Percentiles rank a stretch among this genome's conserved stretches.
These are phyloP conservation scores for Pleoardoris graminearum DNA, from an alignment of 2,329 filamentous ascomycete species.

Conservation along the genomic window DNA sequence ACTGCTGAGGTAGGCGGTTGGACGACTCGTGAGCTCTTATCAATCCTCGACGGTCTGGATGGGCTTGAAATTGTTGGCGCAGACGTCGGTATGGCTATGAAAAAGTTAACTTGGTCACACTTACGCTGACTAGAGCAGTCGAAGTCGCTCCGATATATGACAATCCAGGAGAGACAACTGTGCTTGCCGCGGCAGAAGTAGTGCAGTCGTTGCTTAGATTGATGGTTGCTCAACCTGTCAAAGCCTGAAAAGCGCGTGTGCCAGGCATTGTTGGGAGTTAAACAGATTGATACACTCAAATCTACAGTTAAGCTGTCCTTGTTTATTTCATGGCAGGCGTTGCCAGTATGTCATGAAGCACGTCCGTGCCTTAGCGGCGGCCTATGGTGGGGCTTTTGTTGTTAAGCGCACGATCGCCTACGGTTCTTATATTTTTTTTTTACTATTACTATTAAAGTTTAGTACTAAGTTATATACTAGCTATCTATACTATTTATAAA, in stretches of 20 bases:
- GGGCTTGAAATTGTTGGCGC: conserved; percentile 62
- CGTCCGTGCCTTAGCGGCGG: no score
- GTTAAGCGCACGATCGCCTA: no score
- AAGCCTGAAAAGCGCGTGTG: background rate
- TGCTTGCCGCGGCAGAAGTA: conserved; percentile 59
- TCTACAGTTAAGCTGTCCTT: no score
- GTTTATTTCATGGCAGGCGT: no score
- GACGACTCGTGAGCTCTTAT: conserved; percentile 62
- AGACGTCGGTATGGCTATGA: conserved; percentile 53
- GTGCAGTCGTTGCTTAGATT: conserved; percentile 55
- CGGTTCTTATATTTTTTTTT: no score
- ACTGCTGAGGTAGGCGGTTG: conserved; percentile 66
- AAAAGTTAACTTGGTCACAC: background rate
- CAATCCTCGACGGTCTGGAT: conserved; percentile 61
- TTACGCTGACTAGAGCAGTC: conserved; percentile 43
- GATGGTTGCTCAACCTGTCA: conserved; percentile 46
- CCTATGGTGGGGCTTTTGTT: no score
- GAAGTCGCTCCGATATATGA: conserved; percentile 67
- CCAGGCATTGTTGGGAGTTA: no score
- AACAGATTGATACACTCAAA: no score
- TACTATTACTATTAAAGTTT: no score
- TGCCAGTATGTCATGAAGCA: no score
- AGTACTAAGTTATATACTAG: no score
- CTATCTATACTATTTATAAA: no score
- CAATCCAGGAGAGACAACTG: conserved; percentile 62